Evolutionary conservation across 1,284 basidiomycete genomes (phyloP).

Genomic region (Ceratobasidium sp.): DNA sequence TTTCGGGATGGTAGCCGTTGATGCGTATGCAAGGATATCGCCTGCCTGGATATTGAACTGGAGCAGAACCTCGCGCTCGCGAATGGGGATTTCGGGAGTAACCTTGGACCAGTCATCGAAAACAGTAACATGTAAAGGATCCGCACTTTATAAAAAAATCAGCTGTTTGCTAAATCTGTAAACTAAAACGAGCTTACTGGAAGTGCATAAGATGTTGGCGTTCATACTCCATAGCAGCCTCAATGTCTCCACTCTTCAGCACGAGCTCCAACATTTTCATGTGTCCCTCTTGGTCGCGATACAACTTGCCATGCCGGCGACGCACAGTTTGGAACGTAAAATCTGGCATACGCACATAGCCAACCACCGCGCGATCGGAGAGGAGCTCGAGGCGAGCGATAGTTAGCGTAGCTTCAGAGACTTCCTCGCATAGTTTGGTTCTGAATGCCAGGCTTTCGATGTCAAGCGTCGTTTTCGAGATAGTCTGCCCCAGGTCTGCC

Average conservation of each 20-base stretch:
- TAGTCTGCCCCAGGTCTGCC: conserved; percentile 81
- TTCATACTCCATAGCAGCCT: conserved; percentile 79
- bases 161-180: not conserved
- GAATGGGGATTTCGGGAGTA: conserved; percentile 58
- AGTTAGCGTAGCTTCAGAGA: conserved; percentile 73
- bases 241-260: conserved; percentile 79
- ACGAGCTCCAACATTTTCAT: conserved; percentile 75
- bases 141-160: conserved; percentile 67
- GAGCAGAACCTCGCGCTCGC: conserved; percentile 73
- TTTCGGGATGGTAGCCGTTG: conserved; percentile 79
- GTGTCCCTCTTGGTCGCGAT: conserved; percentile 45
- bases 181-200: conserved; percentile 64
- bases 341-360: conserved; percentile 73
- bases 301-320: conserved; percentile 55
- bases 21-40: conserved; percentile 76
- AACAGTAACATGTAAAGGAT: conserved; percentile 80
- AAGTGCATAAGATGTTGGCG: conserved; percentile 82
- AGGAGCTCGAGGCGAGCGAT: conserved; percentile 72
- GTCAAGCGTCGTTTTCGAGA: conserved; percentile 69
- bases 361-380: conserved; percentile 82
- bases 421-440: conserved; percentile 68
- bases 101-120: conserved; percentile 85
- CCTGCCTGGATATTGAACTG: conserved; percentile 82
- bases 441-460: conserved; percentile 71
- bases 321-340: conserved; percentile 83